These are phyloP conservation scores for Claviceps humidiphila DNA, from an alignment of 2,329 filamentous ascomycete species.

Conservation along the genomic window DNA sequence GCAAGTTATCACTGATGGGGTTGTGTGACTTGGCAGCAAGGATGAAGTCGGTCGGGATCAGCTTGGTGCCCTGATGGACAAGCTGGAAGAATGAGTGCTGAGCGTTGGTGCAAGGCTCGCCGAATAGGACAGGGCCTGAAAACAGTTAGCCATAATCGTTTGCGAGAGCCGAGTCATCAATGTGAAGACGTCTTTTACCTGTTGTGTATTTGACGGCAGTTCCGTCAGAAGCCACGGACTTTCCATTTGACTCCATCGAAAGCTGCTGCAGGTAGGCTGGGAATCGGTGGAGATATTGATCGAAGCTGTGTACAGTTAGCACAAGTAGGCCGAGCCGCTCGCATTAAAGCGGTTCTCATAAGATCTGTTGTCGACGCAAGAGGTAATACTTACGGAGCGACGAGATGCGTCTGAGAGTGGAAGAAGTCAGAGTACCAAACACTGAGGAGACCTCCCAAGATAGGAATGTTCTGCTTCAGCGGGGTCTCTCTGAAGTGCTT, in stretches of 20 bases:
- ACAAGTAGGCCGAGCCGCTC: neutral
- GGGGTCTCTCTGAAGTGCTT: conserved; percentile 91
- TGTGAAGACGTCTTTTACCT: conserved; percentile 26
- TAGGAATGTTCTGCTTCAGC: conserved; percentile 86
- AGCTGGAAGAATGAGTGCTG: conserved; percentile 99
- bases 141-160: neutral
- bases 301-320: conserved; percentile 47
- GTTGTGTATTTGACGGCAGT: conserved; percentile 95
- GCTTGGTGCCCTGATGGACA: conserved; percentile 96
- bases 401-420: conserved; percentile 91
- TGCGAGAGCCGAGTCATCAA: neutral
- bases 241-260: conserved; percentile 99
- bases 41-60: conserved; percentile 97
- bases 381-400: conserved; percentile 61
- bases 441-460: conserved; percentile 81
- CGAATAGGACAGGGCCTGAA: conserved; percentile 73
- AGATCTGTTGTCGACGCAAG: neutral
- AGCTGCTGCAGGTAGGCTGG: conserved; percentile 97
- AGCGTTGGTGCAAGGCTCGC: conserved; percentile 96
- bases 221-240: conserved; percentile 82
- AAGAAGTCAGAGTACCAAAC: conserved; percentile 99
- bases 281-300: conserved; percentile 98
- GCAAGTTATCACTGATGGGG: conserved; percentile 78
- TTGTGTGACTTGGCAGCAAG: conserved; percentile 94
- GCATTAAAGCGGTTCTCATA: neutral